A percentile compares a stretch with the other conserved stretches of the same genome.
Evolutionary conservation across 768 basidiomycete species (phyloP).

Genomic region (Exidia glandulosa): DNA sequence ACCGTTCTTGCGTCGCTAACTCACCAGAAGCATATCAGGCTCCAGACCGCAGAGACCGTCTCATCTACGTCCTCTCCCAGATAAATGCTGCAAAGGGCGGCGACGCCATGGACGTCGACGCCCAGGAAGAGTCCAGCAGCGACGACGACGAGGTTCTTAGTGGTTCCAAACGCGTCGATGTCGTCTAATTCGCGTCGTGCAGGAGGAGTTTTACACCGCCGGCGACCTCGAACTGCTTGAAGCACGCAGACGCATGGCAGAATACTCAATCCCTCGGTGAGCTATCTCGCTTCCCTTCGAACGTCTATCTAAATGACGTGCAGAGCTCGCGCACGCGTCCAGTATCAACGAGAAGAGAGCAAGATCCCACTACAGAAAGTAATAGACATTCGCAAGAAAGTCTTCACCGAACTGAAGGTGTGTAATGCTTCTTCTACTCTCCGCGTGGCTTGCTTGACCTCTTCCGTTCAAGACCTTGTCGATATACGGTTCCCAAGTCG

Average conservation of each 20-base stretch:
- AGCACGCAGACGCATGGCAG: conserved; percentile 76
- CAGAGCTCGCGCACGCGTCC: conserved; percentile 93
- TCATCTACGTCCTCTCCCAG: conserved; percentile 91
- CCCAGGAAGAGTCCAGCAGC: conserved; percentile 58
- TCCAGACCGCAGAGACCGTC: conserved; percentile 89
- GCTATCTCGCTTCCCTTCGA: conserved; percentile 34
- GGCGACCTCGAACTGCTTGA: conserved; percentile 81
- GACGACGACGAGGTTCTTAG: conserved; percentile 59
- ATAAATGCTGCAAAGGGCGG: conserved; percentile 82
- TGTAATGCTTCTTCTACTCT: conserved; percentile 12
- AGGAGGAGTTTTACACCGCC: conserved; percentile 89
- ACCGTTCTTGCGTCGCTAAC: conserved; percentile 1
- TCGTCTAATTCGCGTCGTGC: conserved; percentile 4
- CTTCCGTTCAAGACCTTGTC: conserved; percentile 73
- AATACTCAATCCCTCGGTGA: conserved; percentile 93
- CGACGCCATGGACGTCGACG: conserved; percentile 52
- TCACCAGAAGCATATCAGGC: conserved; percentile 40
- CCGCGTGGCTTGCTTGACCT: neutral
- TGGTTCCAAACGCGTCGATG: neutral
- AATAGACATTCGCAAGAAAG: conserved; percentile 85
- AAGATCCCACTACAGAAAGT: conserved; percentile 77
- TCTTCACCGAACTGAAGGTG: conserved; percentile 86
- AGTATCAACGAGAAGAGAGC: conserved; percentile 85
- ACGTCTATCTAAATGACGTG: conserved; percentile 22
- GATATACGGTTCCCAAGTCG: conserved; percentile 95